A percentile compares a stretch with the other conserved stretches of the same genome.
phyloP scores from a whole-genome alignment of 108 stramenopile genomes.

The Skeletonema tropicum region DNA sequence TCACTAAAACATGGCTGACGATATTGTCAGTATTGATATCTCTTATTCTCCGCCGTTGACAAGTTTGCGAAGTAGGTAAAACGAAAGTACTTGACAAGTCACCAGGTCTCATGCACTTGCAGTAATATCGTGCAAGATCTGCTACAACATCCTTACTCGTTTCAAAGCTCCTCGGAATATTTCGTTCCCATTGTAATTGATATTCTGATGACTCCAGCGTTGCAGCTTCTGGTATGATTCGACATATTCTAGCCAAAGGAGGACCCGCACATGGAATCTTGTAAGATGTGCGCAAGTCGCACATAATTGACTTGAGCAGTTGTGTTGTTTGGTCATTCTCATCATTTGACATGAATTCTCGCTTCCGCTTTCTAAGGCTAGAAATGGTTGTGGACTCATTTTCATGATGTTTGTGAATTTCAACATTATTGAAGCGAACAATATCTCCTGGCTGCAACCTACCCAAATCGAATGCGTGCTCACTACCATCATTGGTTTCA shows the following conservation, averaged over 20 bases:
- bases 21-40: slow-evolving; percentile 34
- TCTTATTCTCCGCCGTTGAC: slow-evolving; percentile 34
- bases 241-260: slow-evolving; percentile 29
- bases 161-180: slow-evolving; percentile 20
- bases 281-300: slow-evolving; percentile 40
- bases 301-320: slow-evolving; percentile 21
- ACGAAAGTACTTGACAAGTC: not conserved
- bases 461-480: not conserved
- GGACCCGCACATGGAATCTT: slow-evolving; percentile 30
- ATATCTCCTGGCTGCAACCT: slow-evolving; percentile 41
- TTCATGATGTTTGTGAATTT: slow-evolving; percentile 29
- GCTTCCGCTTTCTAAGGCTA: not conserved
- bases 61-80: slow-evolving; percentile 14
- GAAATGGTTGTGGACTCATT: not conserved
- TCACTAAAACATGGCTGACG: slow-evolving; percentile 44
- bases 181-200: slow-evolving; percentile 37
- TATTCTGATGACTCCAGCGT: not conserved
- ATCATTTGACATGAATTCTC: not conserved
- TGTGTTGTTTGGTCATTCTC: slow-evolving; percentile 4
- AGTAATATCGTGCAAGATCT: slow-evolving; percentile 38
- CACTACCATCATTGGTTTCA: not conserved
- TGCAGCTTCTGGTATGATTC: slow-evolving; percentile 23
- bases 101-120: slow-evolving; percentile 2
- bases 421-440: slow-evolving; percentile 38
- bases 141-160: slow-evolving; percentile 20